Evolutionary conservation across 805 yeast genomes (phyloP), one percentile per base, ranked within the genome.

Genomic region (Pichia sporocuriosa): DNA sequence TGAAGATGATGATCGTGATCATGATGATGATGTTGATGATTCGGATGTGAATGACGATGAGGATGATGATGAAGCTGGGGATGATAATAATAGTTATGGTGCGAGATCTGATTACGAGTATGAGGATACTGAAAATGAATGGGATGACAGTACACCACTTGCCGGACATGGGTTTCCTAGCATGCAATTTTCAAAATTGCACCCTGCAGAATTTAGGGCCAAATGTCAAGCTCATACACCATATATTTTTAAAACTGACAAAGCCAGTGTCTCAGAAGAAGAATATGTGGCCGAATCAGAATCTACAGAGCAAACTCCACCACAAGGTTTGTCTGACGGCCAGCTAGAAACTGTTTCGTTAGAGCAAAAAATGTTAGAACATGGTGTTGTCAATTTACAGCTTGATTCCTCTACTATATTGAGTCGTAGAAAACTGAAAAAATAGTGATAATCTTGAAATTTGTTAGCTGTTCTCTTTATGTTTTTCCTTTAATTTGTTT

Each of bases 391-490:
- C 49, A 82, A 81, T 40, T 65, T 82, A 44, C 77, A 74, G 46
- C 58, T 82, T 53, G 77, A 77, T 42, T 81, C 81, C 17, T 77
- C 85, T 33, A 80, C 81, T 25, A 59, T 82, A 45, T 61, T 82
- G 29, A 73, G 77, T 35, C 66, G 87, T 41, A 65, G 87, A 36
- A 69, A 68, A 46, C 44, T 50, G 16, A 44, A 43, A 23, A 15
- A 20, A n/a, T 20, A 20, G 27, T 21, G 24, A 25, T 26, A 23
- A 7, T 23, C 26, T 23, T 11, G 7, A 7, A 23, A 23, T 23
- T 23, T 23, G 8, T 8, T 11, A 8, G 26, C 11, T 24, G 26
- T 24, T 8, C 11, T 24, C 26, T 8, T 24, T 8, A 8, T 8
- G 36, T 10, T 32, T 33, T n/a, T 33, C 17, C 12, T 4, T 33